Percentiles rank a stretch among this genome's conserved stretches.
phyloP scores from a whole-genome alignment of 2,329 filamentous ascomycete genomes.

The Calcarisporium arbuscula region DNA sequence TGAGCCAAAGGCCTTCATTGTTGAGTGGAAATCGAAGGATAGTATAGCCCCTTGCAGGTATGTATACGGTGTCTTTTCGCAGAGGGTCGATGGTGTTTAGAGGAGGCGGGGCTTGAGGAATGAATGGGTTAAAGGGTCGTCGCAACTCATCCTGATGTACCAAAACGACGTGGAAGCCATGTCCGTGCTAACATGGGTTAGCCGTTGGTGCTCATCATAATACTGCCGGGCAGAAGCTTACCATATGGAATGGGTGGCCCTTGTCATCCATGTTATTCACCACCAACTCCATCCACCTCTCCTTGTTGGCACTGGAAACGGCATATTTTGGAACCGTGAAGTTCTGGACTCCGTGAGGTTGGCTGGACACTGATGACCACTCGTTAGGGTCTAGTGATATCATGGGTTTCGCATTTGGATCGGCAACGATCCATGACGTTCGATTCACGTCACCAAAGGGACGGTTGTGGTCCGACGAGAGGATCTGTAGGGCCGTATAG shows the following conservation, averaged over 20 bases:
- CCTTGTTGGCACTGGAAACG: constrained; percentile 10
- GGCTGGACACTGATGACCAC: constrained; percentile 7
- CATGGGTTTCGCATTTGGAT: constrained; percentile 9
- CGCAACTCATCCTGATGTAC: constrained; percentile 2
- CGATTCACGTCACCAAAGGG: constrained; percentile 13
- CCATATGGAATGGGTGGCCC: constrained; percentile 41
- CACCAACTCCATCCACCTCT: constrained; percentile 37
- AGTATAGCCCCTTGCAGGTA: constrained; percentile 26
- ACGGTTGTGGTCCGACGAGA: constrained; percentile 9
- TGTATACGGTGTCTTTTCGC: constrained; percentile 25
- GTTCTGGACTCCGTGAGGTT: constrained; percentile 4
- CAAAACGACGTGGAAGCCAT: constrained; percentile 9
- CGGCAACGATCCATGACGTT: constrained; percentile 9
- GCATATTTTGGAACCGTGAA: constrained; percentile 7
- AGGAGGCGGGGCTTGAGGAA: neutral
- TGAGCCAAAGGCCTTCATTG: constrained; percentile 28
- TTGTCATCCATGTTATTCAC: constrained; percentile 44
- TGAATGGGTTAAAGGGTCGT: neutral
- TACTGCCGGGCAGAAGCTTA: constrained; percentile 19
- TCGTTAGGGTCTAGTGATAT: constrained; percentile 5
- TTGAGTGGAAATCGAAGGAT: constrained; percentile 24
- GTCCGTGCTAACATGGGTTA: too few species aligned
- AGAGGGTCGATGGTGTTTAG: constrained; percentile 17
- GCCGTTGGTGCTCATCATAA: too few species aligned
- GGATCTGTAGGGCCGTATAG: constrained; percentile 11